Conservation (phyloP, 257 asterid species). For the Capsicum chinense region DNA sequence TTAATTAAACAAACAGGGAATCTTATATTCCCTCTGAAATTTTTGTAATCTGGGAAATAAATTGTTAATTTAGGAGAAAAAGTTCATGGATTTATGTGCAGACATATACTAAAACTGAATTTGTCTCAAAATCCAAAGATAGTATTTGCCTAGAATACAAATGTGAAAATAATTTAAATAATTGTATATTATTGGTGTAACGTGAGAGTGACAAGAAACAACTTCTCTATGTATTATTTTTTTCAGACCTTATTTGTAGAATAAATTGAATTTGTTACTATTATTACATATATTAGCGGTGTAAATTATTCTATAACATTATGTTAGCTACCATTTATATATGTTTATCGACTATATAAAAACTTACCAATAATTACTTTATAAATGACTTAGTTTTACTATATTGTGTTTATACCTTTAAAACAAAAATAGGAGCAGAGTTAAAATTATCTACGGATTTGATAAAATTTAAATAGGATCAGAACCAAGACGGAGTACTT, state of each 20-base stretch:
- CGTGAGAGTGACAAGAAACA: too few species aligned
- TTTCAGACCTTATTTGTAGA: too few species aligned
- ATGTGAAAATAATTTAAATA: background rate
- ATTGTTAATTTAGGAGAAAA: constrained; percentile 13
- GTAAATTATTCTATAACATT: background rate
- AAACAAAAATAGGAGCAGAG: background rate
- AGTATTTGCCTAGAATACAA: constrained; percentile 12
- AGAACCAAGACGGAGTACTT: too few species aligned
- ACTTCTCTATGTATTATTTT: too few species aligned
- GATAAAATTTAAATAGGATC: too few species aligned
- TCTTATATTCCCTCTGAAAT: constrained; percentile 53
- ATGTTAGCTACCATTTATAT: background rate
- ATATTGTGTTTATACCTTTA: background rate
- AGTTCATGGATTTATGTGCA: constrained; percentile 23
- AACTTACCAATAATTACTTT: background rate
- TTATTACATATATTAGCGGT: background rate
- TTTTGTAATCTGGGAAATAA: constrained; percentile 37
- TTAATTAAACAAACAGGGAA: constrained; percentile 38
- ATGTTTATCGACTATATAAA: background rate
- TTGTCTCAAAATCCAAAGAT: background rate
- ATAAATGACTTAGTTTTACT: background rate
- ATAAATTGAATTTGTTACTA: too few species aligned
- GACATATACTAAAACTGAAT: background rate
- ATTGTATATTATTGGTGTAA: too few species aligned
- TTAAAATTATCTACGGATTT: too few species aligned